phyloP scores from a whole-genome alignment of 148 eudicot genomes.

The Rhododendron williamsianum region DNA sequence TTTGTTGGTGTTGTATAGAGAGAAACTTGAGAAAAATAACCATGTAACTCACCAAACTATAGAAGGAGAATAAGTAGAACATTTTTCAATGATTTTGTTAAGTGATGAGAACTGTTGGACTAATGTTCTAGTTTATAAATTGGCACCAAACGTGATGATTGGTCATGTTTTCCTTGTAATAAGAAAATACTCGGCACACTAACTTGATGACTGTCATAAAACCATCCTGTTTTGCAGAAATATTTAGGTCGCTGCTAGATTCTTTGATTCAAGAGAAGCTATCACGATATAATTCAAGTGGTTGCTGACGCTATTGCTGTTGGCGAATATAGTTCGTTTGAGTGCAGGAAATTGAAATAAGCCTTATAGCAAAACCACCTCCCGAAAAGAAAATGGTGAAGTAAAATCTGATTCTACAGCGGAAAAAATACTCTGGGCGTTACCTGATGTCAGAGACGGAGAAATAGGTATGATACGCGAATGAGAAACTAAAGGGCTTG shows the following conservation, averaged over 20 bases:
- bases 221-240: background rate
- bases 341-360: background rate
- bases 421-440: background rate
- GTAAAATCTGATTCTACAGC: background rate
- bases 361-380: background rate
- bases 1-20: background rate
- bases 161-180: background rate
- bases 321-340: background rate
- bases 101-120: background rate
- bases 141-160: background rate
- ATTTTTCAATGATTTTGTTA: background rate
- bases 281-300: background rate
- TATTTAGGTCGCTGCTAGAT: background rate
- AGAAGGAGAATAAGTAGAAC: background rate
- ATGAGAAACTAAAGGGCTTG: slow-evolving; percentile 82
- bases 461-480: slow-evolving; percentile 78
- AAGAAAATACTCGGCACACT: background rate
- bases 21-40: background rate
- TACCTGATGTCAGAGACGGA: slow-evolving; percentile 93
- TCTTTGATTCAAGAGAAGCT: background rate
- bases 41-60: too few species aligned
- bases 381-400: background rate
- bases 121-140: background rate
- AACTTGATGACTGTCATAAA: background rate
- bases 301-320: background rate